A percentile compares a stretch with the other conserved stretches of the same genome.
phyloP scores from a whole-genome alignment of 805 yeast genomes.

The Sungouiozyma ichnusensis region DNA sequence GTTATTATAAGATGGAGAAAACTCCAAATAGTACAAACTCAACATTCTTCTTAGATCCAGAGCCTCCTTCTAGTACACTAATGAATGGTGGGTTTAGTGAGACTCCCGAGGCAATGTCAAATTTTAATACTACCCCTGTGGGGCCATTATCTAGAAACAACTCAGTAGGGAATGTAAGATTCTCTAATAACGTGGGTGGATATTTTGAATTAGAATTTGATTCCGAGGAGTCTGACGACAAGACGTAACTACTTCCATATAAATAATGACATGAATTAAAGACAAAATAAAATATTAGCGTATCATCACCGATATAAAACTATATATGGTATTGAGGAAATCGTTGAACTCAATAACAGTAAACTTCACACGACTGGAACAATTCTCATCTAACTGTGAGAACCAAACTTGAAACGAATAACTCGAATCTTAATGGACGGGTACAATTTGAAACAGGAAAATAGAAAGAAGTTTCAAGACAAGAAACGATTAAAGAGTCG shows the following conservation, averaged over 20 bases:
- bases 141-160: constrained; percentile 1
- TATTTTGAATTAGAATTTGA: constrained; percentile 5
- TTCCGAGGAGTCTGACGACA: neutral
- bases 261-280: neutral
- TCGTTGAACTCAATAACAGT: neutral
- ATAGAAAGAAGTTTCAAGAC: constrained; percentile 34
- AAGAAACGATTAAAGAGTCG: constrained; percentile 30
- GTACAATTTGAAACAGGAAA: constrained; percentile 29
- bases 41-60: constrained; percentile 24
- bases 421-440: constrained; percentile 14
- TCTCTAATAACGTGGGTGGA: neutral
- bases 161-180: neutral
- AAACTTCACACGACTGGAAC: neutral
- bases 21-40: constrained; percentile 13
- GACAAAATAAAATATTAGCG: neutral
- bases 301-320: neutral
- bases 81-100: constrained; percentile 27
- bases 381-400: neutral
- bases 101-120: constrained; percentile 24
- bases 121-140: constrained; percentile 21
- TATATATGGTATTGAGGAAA: neutral
- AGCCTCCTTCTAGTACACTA: constrained; percentile 20
- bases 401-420: no score
- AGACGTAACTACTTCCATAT: neutral
- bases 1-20: neutral